These are phyloP conservation scores for Backusella parvicylindrica DNA, from an alignment of 192 early-diverging fungal genomes.

Conservation along the genomic window DNA sequence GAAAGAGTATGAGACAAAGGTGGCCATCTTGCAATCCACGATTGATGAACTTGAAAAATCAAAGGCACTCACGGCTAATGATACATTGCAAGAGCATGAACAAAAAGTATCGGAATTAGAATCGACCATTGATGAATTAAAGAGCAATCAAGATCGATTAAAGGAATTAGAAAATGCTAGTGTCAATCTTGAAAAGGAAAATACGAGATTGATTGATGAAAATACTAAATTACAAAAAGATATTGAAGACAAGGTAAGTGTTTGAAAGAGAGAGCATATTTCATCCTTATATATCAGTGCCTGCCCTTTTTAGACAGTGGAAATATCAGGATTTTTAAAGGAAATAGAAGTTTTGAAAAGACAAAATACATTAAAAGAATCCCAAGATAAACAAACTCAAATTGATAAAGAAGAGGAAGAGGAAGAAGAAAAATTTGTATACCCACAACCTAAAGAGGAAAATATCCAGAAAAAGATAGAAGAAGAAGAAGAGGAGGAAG, in stretches of 20 bases:
- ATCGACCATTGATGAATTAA: background rate
- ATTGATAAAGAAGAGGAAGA: conserved; percentile 16
- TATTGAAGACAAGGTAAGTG: background rate
- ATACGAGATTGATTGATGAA: background rate
- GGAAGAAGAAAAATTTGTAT: conserved; percentile 28
- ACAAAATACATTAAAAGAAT: background rate
- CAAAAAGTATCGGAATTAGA: background rate
- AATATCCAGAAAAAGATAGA: background rate
- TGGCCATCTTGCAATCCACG: background rate
- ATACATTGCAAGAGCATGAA: background rate
- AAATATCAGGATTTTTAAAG: background rate
- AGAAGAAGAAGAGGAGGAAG: conserved; percentile 31
- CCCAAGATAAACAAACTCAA: background rate
- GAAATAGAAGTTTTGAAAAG: background rate
- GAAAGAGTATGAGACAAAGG: background rate
- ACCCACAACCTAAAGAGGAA: conserved; percentile 11
- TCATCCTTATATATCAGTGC: background rate
- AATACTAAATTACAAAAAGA: conserved; percentile 6
- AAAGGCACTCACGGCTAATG: background rate
- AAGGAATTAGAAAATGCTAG: background rate
- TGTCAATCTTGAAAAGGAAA: background rate
- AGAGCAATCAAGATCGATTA: background rate
- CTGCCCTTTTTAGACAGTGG: background rate
- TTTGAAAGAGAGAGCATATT: background rate
- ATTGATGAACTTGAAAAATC: background rate